Evolutionary conservation across 148 eudicot species (phyloP), one percentile per base, ranked within the genome.

Genomic region (Silene conica): DNA sequence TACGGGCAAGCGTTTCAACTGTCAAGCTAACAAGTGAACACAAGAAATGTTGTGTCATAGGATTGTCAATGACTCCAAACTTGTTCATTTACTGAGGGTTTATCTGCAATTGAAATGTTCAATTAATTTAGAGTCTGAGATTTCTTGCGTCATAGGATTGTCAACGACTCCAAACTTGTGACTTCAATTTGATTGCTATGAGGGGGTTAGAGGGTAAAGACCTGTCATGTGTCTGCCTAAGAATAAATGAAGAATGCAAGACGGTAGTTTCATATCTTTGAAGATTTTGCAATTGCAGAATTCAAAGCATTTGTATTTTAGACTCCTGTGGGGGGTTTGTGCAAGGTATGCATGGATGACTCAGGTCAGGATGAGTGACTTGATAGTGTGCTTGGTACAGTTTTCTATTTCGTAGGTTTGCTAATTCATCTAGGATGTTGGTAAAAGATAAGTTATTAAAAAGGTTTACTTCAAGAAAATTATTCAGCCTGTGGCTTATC

Each of bases 21-120:
- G 46, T 56, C 57, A 68, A 50, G 60, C 60, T 25, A 22, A 50
- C 38, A 18, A 50, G 38, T 69, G 72, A 67, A 67, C 26, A 19
- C 59, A 14, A 23, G 6, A 15, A 8, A 0, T 25, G 3, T 50
- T 8, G 19, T 25, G 19, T n/a, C 6, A 18, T 68, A 46, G 71
- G 56, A 68, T 66, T 41, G 70, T n/a, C 23, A 12, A 46, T 20
- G 71, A 46, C 9, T 20, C 71, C 28, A 52, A 50, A 52, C 23
- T 50, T 48, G 72, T 23, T 23, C n/a, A 11, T 43, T 3, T 20
- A 67, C 9, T 45, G 56, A 10, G 56, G 55, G 46, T 46, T 41
- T 43, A 16, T 31, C 18, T 12, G 41, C 14, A 19, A 31, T 64
- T 64, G 1, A 64, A 64, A 64, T 31, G 21, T 16, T 64, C 1